Base-by-base conservation (phyloP, 2,329 filamentous ascomycete species). In the Xylariaceae sp. region DNA sequence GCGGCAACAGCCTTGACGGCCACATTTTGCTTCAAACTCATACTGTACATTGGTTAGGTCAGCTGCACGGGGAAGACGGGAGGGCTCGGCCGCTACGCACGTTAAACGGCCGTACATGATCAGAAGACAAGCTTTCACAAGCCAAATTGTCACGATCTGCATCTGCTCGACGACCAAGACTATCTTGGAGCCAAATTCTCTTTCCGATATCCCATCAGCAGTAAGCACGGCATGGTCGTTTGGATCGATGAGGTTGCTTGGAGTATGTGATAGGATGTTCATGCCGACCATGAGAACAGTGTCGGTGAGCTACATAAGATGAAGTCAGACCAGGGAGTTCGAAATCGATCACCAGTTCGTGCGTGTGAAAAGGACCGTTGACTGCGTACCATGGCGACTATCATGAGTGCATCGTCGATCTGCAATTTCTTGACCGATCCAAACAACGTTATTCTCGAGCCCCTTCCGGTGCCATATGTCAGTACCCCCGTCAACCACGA, bases 101-200 rank as follows among this genome's bases (percentile, higher is more conserved):
- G 74, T 76, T 44, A 81, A 62, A 34, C 76, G 73, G 48, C 70
- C 64, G 49, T 78, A 81, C 66, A 81, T 71, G 46, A 79, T 60
- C 26, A 82, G 55, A 47, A 82, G 64, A 51, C 77, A 81, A 8
- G 65, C 59, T 55, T 82, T 82, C 48, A 79, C 66, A 0, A 65
- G 59, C 72, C 75, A 81, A 22, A 76, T 74, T 9, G 74, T 71
- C 39, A 79, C 64, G 15, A 82, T 65, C 64, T 85, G 83, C 52
- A 74, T 72, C 59, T 82, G 69, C 49, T 84, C 79, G 3, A 77
- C 74, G 8, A 81, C 72, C 29, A 82, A 65, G 1, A 82, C 78
- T 64, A 79, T 73, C 66, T 83, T 83, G 34, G 76, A 81, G 9
- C 79, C 80, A 29, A 58, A 63, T 1, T 64, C 56, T 37, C 76